Evolutionary conservation across 108 stramenopile genomes (phyloP).

Genomic region (Pseudonitzschia pungens): DNA sequence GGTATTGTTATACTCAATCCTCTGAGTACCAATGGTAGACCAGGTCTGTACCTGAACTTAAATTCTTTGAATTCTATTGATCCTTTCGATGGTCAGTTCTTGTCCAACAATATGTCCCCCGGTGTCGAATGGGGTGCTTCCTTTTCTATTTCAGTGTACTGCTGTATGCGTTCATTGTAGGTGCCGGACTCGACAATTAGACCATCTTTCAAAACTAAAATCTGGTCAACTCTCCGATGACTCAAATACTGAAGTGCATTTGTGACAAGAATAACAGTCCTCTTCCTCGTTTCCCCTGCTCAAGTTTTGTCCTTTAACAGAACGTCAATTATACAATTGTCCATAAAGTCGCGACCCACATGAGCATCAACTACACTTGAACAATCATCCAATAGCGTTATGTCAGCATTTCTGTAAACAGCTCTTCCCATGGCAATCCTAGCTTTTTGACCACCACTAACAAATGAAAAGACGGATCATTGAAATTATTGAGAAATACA

Average conservation of each 20-base stretch:
- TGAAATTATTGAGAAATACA: not conserved
- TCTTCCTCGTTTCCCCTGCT: conserved; percentile 24
- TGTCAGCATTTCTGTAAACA: conserved; percentile 87
- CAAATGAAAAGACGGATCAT: not conserved
- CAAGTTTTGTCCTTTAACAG: conserved; percentile 35
- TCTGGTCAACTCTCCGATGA: conserved; percentile 61
- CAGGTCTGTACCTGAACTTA: conserved; percentile 79
- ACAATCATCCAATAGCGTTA: conserved; percentile 92
- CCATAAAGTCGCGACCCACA: conserved; percentile 89
- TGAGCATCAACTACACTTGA: conserved; percentile 94
- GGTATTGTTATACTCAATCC: conserved; percentile 77
- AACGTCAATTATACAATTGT: conserved; percentile 82
- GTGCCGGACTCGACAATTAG: conserved; percentile 81
- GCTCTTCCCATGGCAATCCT: conserved; percentile 96
- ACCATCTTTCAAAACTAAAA: conserved; percentile 81
- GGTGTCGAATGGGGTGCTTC: conserved; percentile 57
- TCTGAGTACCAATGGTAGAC: conserved; percentile 86
- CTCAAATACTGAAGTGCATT: conserved; percentile 90
- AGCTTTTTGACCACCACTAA: conserved; percentile 91
- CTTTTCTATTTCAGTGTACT: conserved; percentile 60
- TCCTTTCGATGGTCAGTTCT: conserved; percentile 77
- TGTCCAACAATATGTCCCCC: conserved; percentile 34
- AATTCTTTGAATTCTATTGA: conserved; percentile 65
- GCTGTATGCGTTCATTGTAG: conserved; percentile 72
- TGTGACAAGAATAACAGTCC: conserved; percentile 87